Percentiles rank a stretch among this genome's conserved stretches.
phyloP scores from a whole-genome alignment of 108 stramenopile genomes.

The Cyclostephanos tholiformis region DNA sequence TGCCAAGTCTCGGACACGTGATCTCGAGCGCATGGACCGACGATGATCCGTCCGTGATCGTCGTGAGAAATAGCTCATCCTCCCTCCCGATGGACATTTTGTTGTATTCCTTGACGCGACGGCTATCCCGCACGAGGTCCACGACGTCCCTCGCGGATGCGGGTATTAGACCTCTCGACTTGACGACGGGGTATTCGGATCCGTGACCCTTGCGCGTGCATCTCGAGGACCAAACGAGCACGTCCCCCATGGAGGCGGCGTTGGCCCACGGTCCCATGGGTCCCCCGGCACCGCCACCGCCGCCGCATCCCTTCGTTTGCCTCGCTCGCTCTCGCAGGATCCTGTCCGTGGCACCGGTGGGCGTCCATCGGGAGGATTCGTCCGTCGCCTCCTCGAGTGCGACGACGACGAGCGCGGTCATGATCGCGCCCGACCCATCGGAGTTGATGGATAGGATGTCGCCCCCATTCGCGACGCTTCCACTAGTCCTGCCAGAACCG shows the following conservation, averaged over 20 bases:
- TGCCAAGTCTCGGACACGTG: constrained; percentile 23
- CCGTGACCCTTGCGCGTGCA: constrained; percentile 45
- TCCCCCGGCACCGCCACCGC: neutral
- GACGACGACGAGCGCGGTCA: constrained; percentile 46
- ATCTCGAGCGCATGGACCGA: constrained; percentile 16
- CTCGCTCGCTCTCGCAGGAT: constrained; percentile 40
- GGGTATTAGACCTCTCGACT: constrained; percentile 57
- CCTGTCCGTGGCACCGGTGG: constrained; percentile 50
- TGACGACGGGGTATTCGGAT: constrained; percentile 60
- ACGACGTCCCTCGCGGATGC: constrained; percentile 51
- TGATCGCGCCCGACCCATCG: constrained; percentile 20
- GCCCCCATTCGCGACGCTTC: neutral
- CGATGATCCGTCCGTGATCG: constrained; percentile 38
- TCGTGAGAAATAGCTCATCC: constrained; percentile 51
- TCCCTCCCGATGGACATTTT: constrained; percentile 65
- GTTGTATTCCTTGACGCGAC: constrained; percentile 59
- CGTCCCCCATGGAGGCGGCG: constrained; percentile 34
- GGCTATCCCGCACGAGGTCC: constrained; percentile 61
- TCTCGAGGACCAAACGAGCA: constrained; percentile 47
- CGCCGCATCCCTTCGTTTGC: neutral
- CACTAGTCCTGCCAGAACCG: neutral
- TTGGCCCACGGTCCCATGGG: constrained; percentile 39
- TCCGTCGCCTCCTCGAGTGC: constrained; percentile 53
- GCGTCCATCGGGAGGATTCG: constrained; percentile 58
- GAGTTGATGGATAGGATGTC: constrained; percentile 7